Evolutionary conservation across 1,139 yeast species (phyloP).

Genomic region (Lodderomyces margitis): DNA sequence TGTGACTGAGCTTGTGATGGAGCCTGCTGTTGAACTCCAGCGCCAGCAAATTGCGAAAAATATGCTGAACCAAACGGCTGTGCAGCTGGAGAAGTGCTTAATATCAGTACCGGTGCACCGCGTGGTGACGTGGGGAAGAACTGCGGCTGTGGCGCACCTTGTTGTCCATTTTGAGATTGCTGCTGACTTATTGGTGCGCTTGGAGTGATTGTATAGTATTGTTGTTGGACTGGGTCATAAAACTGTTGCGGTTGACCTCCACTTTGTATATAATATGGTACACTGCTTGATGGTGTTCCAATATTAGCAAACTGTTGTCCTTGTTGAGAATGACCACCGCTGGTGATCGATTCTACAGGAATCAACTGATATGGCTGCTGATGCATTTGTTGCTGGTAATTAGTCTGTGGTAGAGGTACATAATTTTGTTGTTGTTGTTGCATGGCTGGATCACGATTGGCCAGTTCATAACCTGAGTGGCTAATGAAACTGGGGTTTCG

Average conservation of each 20-base stretch:
- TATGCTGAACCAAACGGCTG: conserved; percentile 11
- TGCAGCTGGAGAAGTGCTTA: conserved; percentile 12
- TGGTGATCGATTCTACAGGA: conserved; percentile 14
- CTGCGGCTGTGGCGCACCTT: conserved; percentile 33
- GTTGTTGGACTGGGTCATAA: conserved; percentile 48
- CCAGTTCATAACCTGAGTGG: conserved; percentile 1
- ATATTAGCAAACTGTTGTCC: conserved; percentile 7
- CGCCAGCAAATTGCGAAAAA: conserved; percentile 11
- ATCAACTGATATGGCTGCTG: conserved; percentile 17
- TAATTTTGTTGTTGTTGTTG: conserved; percentile 9
- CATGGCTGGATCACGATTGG: background rate
- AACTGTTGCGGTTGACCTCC: conserved; percentile 37
- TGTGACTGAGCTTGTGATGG: conserved; percentile 11
- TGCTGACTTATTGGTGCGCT: conserved; percentile 14
- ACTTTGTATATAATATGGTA: conserved; percentile 20
- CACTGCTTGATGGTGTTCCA: conserved; percentile 20
- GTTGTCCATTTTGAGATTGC: conserved; percentile 11
- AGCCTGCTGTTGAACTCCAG: conserved; percentile 8
- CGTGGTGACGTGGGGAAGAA: conserved; percentile 42
- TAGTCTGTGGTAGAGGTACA: conserved; percentile 13
- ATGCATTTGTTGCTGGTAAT: conserved; percentile 12
- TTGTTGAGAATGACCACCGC: conserved; percentile 11
- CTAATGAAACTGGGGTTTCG: conserved; percentile 6
- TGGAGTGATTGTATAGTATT: conserved; percentile 44
- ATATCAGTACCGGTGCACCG: conserved; percentile 17